These are phyloP conservation scores for Rhododendron ovatum DNA, from an alignment of 148 eudicot species.

Conservation along the genomic window DNA sequence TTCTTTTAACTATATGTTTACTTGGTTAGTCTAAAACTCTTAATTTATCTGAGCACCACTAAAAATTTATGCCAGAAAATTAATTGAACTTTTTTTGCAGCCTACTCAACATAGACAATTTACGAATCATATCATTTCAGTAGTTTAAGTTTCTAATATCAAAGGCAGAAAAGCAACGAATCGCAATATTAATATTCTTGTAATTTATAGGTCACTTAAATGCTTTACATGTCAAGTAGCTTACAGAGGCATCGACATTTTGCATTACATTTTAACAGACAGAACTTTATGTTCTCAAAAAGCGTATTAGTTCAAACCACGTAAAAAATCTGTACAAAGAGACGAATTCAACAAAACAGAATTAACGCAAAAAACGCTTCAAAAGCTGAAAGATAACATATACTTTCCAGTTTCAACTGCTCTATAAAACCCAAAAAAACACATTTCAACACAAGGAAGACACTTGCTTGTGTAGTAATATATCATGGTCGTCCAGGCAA, in stretches of 20 bases:
- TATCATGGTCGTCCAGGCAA: neutral
- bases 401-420: neutral
- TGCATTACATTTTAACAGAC: neutral
- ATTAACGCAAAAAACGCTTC: neutral
- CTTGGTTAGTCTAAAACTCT: neutral
- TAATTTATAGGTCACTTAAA: neutral
- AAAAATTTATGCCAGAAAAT: neutral
- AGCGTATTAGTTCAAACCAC: neutral
- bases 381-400: neutral
- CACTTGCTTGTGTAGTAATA: neutral
- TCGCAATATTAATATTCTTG: neutral
- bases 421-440: neutral
- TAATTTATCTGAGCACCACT: neutral
- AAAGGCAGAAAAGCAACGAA: neutral
- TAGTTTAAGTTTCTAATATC: neutral
- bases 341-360: neutral
- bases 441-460: neutral
- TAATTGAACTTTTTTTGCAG: neutral
- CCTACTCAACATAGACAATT: neutral
- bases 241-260: neutral
- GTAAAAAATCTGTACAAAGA: neutral
- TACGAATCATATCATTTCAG: neutral
- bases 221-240: neutral
- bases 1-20: neutral
- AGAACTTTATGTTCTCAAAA: neutral